A percentile compares a stretch with the other conserved stretches of the same genome.
These are phyloP conservation scores for Calonectria montana DNA, from an alignment of 2,329 filamentous ascomycete species.

Conservation along the genomic window DNA sequence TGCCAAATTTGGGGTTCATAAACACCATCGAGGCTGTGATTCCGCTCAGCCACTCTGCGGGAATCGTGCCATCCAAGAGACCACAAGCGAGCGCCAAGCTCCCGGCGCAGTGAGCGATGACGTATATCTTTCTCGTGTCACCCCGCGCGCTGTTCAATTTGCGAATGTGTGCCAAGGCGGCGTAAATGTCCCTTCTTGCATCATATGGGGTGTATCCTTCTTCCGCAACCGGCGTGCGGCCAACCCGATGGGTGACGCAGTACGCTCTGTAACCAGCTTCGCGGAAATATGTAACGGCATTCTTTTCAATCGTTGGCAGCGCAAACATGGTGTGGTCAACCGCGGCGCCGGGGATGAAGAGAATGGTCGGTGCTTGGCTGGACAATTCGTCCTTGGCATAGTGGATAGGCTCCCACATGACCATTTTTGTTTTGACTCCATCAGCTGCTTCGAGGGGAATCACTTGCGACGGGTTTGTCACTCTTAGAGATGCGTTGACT, in stretches of 20 bases:
- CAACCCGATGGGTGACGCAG: slow-evolving; percentile 68
- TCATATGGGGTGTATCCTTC: slow-evolving; percentile 69
- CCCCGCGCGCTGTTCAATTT: slow-evolving; percentile 41
- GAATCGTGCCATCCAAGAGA: slow-evolving; percentile 71
- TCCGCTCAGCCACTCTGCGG: slow-evolving; percentile 66
- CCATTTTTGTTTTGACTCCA: slow-evolving; percentile 62
- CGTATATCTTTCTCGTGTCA: slow-evolving; percentile 58
- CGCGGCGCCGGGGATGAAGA: slow-evolving; percentile 72
- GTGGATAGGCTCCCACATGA: slow-evolving; percentile 67
- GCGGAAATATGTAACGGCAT: slow-evolving; percentile 72
- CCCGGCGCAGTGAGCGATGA: slow-evolving; percentile 72
- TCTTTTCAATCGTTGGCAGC: slow-evolving; percentile 70
- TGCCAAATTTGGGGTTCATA: slow-evolving; percentile 63
- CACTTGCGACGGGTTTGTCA: slow-evolving; percentile 48
- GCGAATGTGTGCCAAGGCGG: slow-evolving; percentile 65
- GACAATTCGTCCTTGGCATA: background rate
- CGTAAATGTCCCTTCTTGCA: slow-evolving; percentile 67
- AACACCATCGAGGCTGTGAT: slow-evolving; percentile 71
- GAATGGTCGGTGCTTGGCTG: slow-evolving; percentile 47
- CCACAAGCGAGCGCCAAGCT: slow-evolving; percentile 68
- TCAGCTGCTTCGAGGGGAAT: slow-evolving; percentile 63
- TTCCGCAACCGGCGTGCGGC: slow-evolving; percentile 62
- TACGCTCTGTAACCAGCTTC: slow-evolving; percentile 70
- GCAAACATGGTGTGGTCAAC: slow-evolving; percentile 74
- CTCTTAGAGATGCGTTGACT: slow-evolving; percentile 5